Percentiles rank a stretch among this genome's conserved stretches.
Evolutionary conservation across 345 rosid genomes (phyloP).

Genomic region (Linum trigynum): DNA sequence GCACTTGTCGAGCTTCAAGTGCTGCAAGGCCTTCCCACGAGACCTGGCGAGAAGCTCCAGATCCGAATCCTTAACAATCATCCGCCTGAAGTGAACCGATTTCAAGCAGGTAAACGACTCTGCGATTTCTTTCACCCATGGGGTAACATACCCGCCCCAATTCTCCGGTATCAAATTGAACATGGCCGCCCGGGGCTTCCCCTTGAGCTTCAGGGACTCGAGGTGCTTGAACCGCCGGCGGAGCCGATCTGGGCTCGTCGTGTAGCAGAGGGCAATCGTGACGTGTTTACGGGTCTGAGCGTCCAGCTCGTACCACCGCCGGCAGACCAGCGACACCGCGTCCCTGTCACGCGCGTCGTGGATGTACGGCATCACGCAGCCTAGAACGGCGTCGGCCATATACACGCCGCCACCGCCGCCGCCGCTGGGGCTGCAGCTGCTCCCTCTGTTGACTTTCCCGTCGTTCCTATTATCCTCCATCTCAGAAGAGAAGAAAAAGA

Average conservation of each 20-base stretch:
- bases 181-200: conserved; percentile 90
- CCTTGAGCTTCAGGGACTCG: conserved; percentile 74
- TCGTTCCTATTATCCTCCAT: conserved; percentile 33
- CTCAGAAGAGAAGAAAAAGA: not conserved
- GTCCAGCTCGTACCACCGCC: conserved; percentile 65
- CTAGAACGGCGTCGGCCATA: conserved; percentile 49
- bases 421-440: not conserved
- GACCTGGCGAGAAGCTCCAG: conserved; percentile 46
- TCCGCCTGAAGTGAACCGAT: conserved; percentile 65
- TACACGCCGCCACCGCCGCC: conserved; percentile 1
- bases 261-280: conserved; percentile 73
- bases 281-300: conserved; percentile 72
- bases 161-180: conserved; percentile 83
- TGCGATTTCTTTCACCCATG: conserved; percentile 61
- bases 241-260: conserved; percentile 59
- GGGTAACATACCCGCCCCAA: conserved; percentile 82
- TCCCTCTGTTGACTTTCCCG: conserved; percentile 18
- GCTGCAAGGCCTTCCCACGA: conserved; percentile 37
- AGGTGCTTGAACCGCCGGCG: conserved; percentile 48
- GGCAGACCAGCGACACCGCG: conserved; percentile 68
- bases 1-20: conserved; percentile 77
- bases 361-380: conserved; percentile 57
- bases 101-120: conserved; percentile 42
- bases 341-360: conserved; percentile 66
- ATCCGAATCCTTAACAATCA: conserved; percentile 79